Percentiles rank a stretch among this genome's conserved stretches.
phyloP scores from a whole-genome alignment of 192 early-diverging fungal genomes.

The Chytriomyces hyalinus region DNA sequence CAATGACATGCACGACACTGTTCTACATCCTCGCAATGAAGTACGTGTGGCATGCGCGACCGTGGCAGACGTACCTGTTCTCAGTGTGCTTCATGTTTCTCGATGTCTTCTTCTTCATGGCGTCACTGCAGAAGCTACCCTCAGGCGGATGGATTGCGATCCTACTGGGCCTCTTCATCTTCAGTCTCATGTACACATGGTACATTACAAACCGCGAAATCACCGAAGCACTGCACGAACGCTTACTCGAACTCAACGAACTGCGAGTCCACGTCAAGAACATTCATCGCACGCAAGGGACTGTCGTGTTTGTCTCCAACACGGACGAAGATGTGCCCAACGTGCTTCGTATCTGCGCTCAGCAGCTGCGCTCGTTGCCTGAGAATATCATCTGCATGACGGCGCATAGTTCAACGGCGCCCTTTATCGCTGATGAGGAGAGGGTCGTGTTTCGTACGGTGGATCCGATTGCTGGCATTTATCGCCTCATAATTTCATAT shows the following conservation, averaged over 20 bases:
- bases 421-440: constrained; percentile 55
- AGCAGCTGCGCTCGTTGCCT: constrained; percentile 42
- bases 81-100: constrained; percentile 30
- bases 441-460: constrained; percentile 48
- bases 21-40: constrained; percentile 48
- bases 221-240: constrained; percentile 35
- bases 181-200: constrained; percentile 51
- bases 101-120: constrained; percentile 41
- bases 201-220: constrained; percentile 42
- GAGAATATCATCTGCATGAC: constrained; percentile 53
- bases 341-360: constrained; percentile 51
- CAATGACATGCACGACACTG: constrained; percentile 44
- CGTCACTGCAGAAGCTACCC: constrained; percentile 40
- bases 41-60: constrained; percentile 39
- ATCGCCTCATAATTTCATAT: constrained; percentile 53
- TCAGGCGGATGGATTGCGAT: constrained; percentile 45
- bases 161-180: constrained; percentile 34
- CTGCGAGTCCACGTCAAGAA: constrained; percentile 43
- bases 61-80: constrained; percentile 39
- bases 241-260: constrained; percentile 42
- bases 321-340: constrained; percentile 55
- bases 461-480: constrained; percentile 49
- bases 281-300: constrained; percentile 43
- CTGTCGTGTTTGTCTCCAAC: constrained; percentile 52
- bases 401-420: constrained; percentile 40